These are phyloP conservation scores for Solanum hybrid DNA, from an alignment of 305 asterid genomes.

Conservation along the genomic window DNA sequence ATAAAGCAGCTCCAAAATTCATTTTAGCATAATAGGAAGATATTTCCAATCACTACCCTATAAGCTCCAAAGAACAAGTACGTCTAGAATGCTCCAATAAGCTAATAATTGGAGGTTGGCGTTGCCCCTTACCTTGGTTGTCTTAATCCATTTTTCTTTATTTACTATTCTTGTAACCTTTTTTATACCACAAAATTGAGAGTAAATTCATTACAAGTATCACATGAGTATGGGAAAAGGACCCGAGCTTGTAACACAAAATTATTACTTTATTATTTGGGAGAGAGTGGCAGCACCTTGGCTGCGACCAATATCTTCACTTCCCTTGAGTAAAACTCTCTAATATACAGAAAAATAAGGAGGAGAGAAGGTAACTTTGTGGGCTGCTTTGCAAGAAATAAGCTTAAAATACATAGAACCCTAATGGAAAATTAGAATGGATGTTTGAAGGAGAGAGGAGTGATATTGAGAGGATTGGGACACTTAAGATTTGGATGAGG, in stretches of 20 bases:
- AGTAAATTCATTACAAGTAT: neutral
- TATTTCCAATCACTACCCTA: neutral
- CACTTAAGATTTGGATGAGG: neutral
- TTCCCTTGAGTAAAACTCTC: neutral
- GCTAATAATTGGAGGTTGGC: neutral
- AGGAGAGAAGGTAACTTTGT: neutral
- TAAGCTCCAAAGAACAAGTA: neutral
- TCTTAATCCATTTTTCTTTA: neutral
- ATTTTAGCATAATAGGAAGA: neutral
- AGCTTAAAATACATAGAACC: neutral
- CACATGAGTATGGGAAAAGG: neutral
- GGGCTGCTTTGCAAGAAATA: neutral
- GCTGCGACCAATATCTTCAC: neutral
- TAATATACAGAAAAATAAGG: neutral
- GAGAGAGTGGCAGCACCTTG: neutral
- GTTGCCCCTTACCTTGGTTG: neutral
- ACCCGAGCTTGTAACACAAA: neutral
- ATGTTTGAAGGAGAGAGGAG: neutral
- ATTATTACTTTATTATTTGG: neutral
- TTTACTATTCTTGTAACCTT: neutral
- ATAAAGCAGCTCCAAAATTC: neutral
- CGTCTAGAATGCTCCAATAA: neutral
- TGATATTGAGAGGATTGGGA: neutral
- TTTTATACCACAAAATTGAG: neutral
- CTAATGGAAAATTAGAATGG: neutral